These are phyloP conservation scores for Cladosporium sphaerospermum DNA, from an alignment of 2,329 filamentous ascomycete species.

Conservation along the genomic window DNA sequence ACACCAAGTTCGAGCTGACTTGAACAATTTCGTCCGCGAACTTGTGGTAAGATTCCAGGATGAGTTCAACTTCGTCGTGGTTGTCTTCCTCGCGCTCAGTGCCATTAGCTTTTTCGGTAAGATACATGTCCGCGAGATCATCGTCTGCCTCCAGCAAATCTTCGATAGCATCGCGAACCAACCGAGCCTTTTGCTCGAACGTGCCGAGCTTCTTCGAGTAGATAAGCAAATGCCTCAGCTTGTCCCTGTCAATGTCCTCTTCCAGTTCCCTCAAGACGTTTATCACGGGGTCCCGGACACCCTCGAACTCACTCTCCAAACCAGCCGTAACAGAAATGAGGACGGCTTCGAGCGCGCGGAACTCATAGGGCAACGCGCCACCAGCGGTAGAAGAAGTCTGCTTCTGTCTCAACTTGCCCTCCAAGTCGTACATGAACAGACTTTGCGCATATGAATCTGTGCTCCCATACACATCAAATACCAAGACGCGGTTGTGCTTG, in stretches of 20 bases:
- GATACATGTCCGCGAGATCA: conserved; percentile 88
- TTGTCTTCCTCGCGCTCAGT: conserved; percentile 70
- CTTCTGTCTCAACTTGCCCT: conserved; percentile 85
- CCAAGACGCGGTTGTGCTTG: conserved; percentile 85
- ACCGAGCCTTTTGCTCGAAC: conserved; percentile 92
- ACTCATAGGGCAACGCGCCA: conserved; percentile 77
- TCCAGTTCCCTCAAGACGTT: conserved; percentile 83
- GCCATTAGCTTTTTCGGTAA: conserved; percentile 79
- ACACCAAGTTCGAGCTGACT: conserved; percentile 85
- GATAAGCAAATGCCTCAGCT: conserved; percentile 82
- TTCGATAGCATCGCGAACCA: conserved; percentile 91
- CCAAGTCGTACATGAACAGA: conserved; percentile 94
- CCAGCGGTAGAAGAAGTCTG: conserved; percentile 45
- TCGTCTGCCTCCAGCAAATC: conserved; percentile 95
- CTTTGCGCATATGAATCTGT: conserved; percentile 93
- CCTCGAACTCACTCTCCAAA: conserved; percentile 89
- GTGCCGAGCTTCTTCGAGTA: conserved; percentile 93
- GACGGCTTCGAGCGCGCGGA: conserved; percentile 90
- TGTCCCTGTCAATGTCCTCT: conserved; percentile 93
- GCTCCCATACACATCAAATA: conserved; percentile 94
- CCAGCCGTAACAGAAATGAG: conserved; percentile 88
- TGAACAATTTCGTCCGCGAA: conserved; percentile 97
- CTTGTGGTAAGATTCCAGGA: conserved; percentile 95
- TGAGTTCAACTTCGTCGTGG: conserved; percentile 93
- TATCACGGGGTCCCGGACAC: conserved; percentile 86